Evolutionary conservation across 768 basidiomycete genomes (phyloP), one percentile per base, ranked within the genome.

Genomic region (Xerocomus brunneocitrinus): DNA sequence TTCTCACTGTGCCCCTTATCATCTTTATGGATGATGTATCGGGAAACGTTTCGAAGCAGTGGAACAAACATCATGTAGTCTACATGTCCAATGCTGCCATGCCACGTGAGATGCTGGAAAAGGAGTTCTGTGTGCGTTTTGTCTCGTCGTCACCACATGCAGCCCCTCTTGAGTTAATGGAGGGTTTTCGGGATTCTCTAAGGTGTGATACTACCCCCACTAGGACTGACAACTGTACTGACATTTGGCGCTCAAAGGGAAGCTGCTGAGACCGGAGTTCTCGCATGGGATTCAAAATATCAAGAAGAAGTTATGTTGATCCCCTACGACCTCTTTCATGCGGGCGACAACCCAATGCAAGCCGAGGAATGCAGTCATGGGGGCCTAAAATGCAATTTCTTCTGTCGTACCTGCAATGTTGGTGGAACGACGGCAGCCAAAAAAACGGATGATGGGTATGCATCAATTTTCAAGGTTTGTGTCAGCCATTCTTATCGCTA

Each of bases 341-440:
- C 60, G 0, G 60, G 65, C 5, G 67, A 74, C 51, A 74, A 74
- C 30, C 73, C 67, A 0, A 71, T 73, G 73, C 73, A 73, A 30
- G 63, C 69, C 0, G 68, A 74, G 39, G 61, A 65, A 10, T 72
- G 64, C 46, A 68, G 65, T n/a, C 71, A 73, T 16, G 61, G 54
- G 14, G 70, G 71, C 0, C 30, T 71, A 1, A 60, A 48, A 5
- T 62, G 65, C 19, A 74, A 73, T n/a, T 60, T 59, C 42, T 62
- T 71, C 30, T 74, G 72, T 36, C 58, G 58, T 3, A 65, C 56
- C 6, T 75, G 72, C 43, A 56, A 68, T n/a, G 66, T 64, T 5
- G 67, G 72, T 2, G 66, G 73, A 2, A 27, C 58, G 0, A 32
- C 56, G 8, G 60, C 16, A 0, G 52, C 59, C n/a, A 71, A 70